Evolutionary conservation across 2,329 filamentous ascomycete species (phyloP).

Genomic region (Penicillium sp.): DNA sequence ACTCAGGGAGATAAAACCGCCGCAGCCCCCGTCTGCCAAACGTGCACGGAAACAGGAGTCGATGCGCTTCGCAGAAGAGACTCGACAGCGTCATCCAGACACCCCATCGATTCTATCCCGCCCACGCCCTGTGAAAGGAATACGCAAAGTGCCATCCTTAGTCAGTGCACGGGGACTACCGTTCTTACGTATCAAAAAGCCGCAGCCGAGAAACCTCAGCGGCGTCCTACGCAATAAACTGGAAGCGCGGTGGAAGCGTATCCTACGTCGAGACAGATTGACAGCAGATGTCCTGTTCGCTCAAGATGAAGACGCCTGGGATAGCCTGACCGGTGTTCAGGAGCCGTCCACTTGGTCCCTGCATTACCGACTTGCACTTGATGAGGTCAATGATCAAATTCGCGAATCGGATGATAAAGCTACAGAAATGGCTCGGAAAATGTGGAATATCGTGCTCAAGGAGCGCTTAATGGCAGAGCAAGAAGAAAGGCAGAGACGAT

Average conservation of each 20-base stretch:
- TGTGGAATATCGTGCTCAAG: slow-evolving; percentile 47
- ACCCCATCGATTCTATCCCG: slow-evolving; percentile 40
- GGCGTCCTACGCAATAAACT: slow-evolving; percentile 42
- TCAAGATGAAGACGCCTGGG: slow-evolving; percentile 49
- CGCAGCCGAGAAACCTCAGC: slow-evolving; percentile 46
- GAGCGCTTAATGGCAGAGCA: slow-evolving; percentile 41
- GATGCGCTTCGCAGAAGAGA: slow-evolving; percentile 31
- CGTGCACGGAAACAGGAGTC: slow-evolving; percentile 30
- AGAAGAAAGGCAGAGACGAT: slow-evolving; percentile 25
- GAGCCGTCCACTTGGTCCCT: slow-evolving; percentile 31
- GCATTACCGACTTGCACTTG: slow-evolving; percentile 22
- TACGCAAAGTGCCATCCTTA: slow-evolving; percentile 44
- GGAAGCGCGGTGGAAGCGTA: slow-evolving; percentile 37
- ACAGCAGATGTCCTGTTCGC: slow-evolving; percentile 36
- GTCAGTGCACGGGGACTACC: slow-evolving; percentile 49
- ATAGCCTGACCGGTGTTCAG: slow-evolving; percentile 32
- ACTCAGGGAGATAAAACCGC: slow-evolving; percentile 16
- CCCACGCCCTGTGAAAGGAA: slow-evolving; percentile 40
- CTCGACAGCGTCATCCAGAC: slow-evolving; percentile 38
- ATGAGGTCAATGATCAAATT: slow-evolving; percentile 30
- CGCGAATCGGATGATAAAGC: slow-evolving; percentile 32
- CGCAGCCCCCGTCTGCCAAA: slow-evolving; percentile 28
- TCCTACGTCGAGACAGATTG: slow-evolving; percentile 38
- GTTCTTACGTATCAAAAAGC: slow-evolving; percentile 50
- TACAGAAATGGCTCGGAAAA: slow-evolving; percentile 33